Percentiles rank a stretch among this genome's conserved stretches.
phyloP scores from a whole-genome alignment of 441 rosid genomes.

The Rhodomyrtus psidioides region DNA sequence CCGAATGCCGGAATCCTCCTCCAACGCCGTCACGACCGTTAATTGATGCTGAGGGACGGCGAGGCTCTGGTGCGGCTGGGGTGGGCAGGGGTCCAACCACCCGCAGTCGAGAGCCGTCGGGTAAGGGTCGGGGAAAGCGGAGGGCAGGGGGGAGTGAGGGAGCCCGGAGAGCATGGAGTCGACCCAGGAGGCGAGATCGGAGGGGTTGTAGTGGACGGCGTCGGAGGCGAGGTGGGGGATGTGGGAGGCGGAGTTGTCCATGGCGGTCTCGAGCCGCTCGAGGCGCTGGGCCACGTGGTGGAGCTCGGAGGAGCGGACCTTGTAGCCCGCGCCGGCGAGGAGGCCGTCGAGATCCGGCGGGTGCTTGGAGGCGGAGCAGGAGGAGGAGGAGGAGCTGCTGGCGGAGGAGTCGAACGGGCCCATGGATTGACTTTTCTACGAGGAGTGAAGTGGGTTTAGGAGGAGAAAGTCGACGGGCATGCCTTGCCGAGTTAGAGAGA shows the following conservation, averaged over 20 bases:
- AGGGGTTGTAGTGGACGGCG: conserved; percentile 54
- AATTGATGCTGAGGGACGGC: background rate
- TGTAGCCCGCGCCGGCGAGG: conserved; percentile 64
- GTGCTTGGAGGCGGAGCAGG: background rate
- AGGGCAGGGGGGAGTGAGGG: conserved; percentile 13
- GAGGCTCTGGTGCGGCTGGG: background rate
- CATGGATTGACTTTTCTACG: background rate
- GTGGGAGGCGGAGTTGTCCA: conserved; percentile 41
- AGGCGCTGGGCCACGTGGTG: conserved; percentile 56
- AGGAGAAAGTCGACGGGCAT: background rate
- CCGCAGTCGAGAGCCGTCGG: conserved; percentile 6
- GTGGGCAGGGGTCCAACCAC: background rate
- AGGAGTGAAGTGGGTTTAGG: background rate
- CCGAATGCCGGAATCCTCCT: conserved; percentile 63
- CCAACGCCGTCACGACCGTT: conserved; percentile 31
- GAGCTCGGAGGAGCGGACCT: conserved; percentile 56
- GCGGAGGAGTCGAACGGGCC: conserved; percentile 4
- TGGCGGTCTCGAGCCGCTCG: conserved; percentile 51
- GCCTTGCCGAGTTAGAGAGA: background rate
- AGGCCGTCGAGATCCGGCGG: conserved; percentile 40
- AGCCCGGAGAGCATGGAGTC: conserved; percentile 61
- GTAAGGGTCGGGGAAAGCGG: conserved; percentile 31
- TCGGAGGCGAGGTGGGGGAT: conserved; percentile 30
- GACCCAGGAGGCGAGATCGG: conserved; percentile 64
- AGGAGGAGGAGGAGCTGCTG: conserved; percentile 13